phyloP scores from a whole-genome alignment of 1,284 basidiomycete genomes.

The Sparassis latifolia region DNA sequence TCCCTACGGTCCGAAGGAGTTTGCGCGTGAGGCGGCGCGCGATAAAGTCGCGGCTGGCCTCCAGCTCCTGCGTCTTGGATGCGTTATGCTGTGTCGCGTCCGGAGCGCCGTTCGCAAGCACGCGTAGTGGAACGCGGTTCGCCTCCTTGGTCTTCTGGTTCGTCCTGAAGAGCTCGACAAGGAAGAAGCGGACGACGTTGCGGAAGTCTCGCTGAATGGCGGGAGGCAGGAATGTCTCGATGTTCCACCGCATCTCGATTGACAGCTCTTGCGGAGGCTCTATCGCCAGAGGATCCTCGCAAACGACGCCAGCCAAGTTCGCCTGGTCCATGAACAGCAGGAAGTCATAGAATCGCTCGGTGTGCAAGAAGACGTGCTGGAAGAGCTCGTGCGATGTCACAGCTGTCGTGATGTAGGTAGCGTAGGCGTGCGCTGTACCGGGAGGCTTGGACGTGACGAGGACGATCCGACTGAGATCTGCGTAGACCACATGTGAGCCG shows the following conservation, averaged over 20 bases:
- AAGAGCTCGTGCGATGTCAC: constrained; percentile 95
- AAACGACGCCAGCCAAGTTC: constrained; percentile 89
- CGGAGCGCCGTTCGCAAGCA: constrained; percentile 63
- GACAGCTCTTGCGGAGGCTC: constrained; percentile 62
- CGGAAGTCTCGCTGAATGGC: constrained; percentile 81
- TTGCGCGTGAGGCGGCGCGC: constrained; percentile 78
- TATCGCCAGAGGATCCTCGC: constrained; percentile 65
- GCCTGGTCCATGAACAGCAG: constrained; percentile 94
- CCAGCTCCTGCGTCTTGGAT: constrained; percentile 65
- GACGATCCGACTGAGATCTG: constrained; percentile 89
- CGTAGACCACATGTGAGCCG: constrained; percentile 90
- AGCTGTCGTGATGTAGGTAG: constrained; percentile 89
- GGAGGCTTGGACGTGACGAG: constrained; percentile 95
- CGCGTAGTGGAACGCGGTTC: constrained; percentile 67
- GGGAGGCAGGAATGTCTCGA: constrained; percentile 84
- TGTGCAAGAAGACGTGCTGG: constrained; percentile 85
- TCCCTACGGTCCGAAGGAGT: constrained; percentile 69
- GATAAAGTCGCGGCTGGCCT: constrained; percentile 70
- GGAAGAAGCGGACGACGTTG: constrained; percentile 73
- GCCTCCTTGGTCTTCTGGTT: constrained; percentile 59
- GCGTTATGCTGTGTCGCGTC: constrained; percentile 63
- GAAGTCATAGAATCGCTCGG: constrained; percentile 92
- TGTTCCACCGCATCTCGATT: constrained; percentile 95
- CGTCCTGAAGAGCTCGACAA: constrained; percentile 80
- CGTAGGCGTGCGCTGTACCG: constrained; percentile 92